Conservation (phyloP, 192 early-diverging fungal species). For the Podila clonocystis region DNA sequence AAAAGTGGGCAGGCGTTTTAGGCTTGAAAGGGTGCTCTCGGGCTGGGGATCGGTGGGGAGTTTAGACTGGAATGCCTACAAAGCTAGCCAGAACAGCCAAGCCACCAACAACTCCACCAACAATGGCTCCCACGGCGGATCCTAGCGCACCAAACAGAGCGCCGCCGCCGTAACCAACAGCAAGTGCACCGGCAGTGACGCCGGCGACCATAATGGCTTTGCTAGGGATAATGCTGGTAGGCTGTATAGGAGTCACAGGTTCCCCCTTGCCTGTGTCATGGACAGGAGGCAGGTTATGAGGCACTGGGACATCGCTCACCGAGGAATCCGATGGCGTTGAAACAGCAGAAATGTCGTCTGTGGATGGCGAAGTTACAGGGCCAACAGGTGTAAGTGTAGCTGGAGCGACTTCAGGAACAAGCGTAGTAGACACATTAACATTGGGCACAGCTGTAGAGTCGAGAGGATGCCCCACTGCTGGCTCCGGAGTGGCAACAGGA, state of each 20-base stretch:
- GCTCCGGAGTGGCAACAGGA: not conserved
- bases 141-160: constrained; percentile 10
- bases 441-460: not conserved
- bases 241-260: not conserved
- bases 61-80: constrained; percentile 10
- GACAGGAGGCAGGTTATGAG: constrained; percentile 5
- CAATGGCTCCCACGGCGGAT: constrained; percentile 6
- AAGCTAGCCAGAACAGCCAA: constrained; percentile 1
- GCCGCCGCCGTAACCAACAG: constrained; percentile 5
- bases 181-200: constrained; percentile 7
- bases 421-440: not conserved
- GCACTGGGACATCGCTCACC: not conserved
- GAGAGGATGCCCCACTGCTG: not conserved
- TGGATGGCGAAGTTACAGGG: not conserved
- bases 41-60: no score
- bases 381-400: not conserved
- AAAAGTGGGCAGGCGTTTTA: no score
- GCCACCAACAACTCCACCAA: constrained; percentile 16
- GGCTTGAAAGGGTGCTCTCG: no score
- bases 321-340: no score
- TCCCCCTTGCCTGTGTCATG: not conserved
- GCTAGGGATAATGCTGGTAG: constrained; percentile 6
- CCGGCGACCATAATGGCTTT: not conserved
- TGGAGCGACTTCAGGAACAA: not conserved
- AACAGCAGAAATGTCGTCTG: not conserved